These are phyloP conservation scores for Deuterostichococcus epilithicus DNA, from an alignment of 139 green algal species.

Conservation along the genomic window DNA sequence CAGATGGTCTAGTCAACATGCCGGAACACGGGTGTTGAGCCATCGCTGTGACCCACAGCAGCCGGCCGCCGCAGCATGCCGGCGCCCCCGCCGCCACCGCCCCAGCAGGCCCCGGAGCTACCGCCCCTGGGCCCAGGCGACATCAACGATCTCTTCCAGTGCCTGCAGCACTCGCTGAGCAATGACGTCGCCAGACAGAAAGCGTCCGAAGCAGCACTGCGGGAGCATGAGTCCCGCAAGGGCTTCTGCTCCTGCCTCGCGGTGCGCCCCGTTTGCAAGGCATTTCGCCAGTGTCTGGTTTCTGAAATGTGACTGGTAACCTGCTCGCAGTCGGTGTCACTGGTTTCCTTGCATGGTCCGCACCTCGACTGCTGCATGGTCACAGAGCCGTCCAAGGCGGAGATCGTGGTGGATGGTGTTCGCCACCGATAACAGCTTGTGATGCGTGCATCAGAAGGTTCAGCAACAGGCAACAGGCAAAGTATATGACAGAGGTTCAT, in stretches of 20 bases:
- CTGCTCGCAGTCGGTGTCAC: neutral
- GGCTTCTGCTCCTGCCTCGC: constrained; percentile 84
- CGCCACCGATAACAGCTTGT: too few relatives aligned
- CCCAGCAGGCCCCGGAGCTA: neutral
- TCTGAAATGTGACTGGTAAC: neutral
- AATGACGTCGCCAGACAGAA: constrained; percentile 54
- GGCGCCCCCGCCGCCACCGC: neutral
- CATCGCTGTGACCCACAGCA: too few relatives aligned
- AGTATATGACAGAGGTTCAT: neutral
- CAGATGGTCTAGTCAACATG: too few relatives aligned
- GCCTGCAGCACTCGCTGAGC: constrained; percentile 57
- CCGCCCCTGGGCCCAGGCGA: constrained; percentile 25
- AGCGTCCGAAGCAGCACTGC: constrained; percentile 61
- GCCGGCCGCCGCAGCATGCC: neutral
- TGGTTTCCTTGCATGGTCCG: neutral
- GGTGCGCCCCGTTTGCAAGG: constrained; percentile 33
- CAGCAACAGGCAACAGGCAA: neutral
- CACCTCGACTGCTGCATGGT: too few relatives aligned
- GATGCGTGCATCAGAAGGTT: neutral
- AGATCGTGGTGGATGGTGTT: too few relatives aligned
- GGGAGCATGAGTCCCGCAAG: constrained; percentile 46
- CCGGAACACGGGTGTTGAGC: too few relatives aligned
- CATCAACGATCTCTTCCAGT: constrained; percentile 35
- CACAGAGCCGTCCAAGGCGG: too few relatives aligned
- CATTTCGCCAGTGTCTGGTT: neutral